Conservation (phyloP, 192 early-diverging fungal species). For the Entrophospora sp. region DNA sequence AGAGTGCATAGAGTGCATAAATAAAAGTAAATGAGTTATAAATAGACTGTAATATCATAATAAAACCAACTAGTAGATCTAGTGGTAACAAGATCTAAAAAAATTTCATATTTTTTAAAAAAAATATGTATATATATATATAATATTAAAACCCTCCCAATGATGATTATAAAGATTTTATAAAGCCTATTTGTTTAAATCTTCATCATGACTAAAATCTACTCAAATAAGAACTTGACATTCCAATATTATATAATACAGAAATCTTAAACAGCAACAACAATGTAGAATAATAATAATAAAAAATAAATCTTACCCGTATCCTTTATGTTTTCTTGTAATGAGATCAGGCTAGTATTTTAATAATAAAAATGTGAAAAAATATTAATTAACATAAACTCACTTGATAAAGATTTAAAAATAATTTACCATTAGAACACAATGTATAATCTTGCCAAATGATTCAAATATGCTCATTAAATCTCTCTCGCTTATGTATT, state of each 20-base stretch:
- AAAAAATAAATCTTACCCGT: constrained; percentile 52
- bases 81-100: no score
- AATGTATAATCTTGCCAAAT: constrained; percentile 69
- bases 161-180: no score
- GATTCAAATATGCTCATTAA: constrained; percentile 72
- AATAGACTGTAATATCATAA: constrained; percentile 10
- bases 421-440: constrained; percentile 53
- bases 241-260: not conserved
- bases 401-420: not conserved
- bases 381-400: not conserved
- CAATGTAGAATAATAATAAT: not conserved
- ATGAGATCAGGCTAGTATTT: constrained; percentile 51
- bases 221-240: not conserved
- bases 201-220: no score
- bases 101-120: no score
- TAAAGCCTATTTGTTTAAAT: no score
- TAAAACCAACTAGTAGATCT: not conserved
- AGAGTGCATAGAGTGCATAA: constrained; percentile 25
- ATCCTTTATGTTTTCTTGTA: constrained; percentile 66
- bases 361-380: not conserved
- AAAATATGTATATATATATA: no score
- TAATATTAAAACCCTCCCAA: no score
- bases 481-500: constrained; percentile 62
- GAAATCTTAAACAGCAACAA: not conserved
- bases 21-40: constrained; percentile 18